Base-by-base conservation (phyloP, 441 rosid genomes). In the Hura crepitans region DNA sequence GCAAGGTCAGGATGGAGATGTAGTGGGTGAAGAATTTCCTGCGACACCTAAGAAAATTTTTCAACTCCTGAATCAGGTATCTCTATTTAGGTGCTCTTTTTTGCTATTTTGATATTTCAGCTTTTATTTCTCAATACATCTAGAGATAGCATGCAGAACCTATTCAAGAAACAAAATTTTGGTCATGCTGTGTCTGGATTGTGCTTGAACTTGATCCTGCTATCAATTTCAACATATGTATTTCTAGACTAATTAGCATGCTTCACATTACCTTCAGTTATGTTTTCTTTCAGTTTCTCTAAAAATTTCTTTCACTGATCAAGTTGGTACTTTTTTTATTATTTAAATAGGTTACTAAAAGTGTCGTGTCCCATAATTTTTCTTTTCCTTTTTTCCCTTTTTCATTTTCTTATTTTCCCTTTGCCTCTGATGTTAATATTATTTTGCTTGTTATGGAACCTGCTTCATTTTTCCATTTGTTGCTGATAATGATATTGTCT, bases 1-100 rank as follows among this genome's bases (percentile, higher is more conserved):
- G 81, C 92, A 78, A 82, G 85, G 86, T 62, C 93, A 86, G 72
- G 97, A 90, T 37, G 95, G 89, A 82, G 89, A 94, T 81, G 86
- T 91, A 65, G 89, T 86, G 75, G 98, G 93, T 54, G 95, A 89
- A 77, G 97, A 92, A 70, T 75, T 79, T 46, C 76, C 87, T 15
- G 80, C 89, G 20, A 82, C 98, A 15, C 93, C 97, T 1, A 87
- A 87, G 84, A 89, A 74, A 78, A 82, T 87, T 67, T 89, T 95
- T 73, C 98, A 92, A 87, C 87, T 90, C 75, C 75, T 95, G 80
- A 88, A 73, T 75, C 97, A 89, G 96, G 99, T 81, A 79, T 25
- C 22, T 56, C 5, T 35, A 5, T 62, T 55, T 22, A 42, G 11
- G n/a, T n/a, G 33, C 17, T 61, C 8, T 28, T n/a, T 33, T 0